These are phyloP conservation scores for Rhexocercosporidium sp. DNA, from an alignment of 2,329 filamentous ascomycete species.

Conservation along the genomic window DNA sequence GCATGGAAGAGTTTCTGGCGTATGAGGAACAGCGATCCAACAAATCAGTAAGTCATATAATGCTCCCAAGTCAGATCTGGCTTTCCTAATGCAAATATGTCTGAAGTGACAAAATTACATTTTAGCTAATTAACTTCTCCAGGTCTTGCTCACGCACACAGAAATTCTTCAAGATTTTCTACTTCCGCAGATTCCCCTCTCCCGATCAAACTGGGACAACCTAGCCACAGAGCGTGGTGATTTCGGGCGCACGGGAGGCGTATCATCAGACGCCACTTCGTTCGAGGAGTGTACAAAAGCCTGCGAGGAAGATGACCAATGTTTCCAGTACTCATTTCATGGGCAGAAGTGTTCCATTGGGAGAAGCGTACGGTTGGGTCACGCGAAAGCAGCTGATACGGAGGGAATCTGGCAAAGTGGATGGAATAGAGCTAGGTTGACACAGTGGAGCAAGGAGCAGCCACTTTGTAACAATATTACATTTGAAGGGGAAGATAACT, in stretches of 20 bases:
- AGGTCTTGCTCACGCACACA: conserved; percentile 40
- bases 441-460: conserved; percentile 10
- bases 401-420: conserved; percentile 13
- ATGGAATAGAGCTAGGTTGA: conserved; percentile 17
- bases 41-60: conserved; percentile 1
- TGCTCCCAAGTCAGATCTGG: no score
- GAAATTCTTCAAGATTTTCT: conserved; percentile 57
- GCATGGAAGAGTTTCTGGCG: conserved; percentile 47
- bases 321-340: conserved; percentile 42
- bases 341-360: conserved; percentile 25
- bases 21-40: conserved; percentile 46
- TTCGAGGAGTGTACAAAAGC: conserved; percentile 53
- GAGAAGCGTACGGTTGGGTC: conserved; percentile 8
- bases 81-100: no score
- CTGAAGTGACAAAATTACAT: not conserved
- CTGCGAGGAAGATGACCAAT: conserved; percentile 46
- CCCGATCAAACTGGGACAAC: conserved; percentile 53
- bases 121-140: not conserved
- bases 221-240: conserved; percentile 38
- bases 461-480: not conserved
- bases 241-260: conserved; percentile 3
- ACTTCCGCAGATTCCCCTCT: conserved; percentile 45
- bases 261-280: conserved; percentile 28
- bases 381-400: conserved; percentile 5
- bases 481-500: conserved; percentile 5